These are phyloP conservation scores for Ziziphus jujuba DNA, from an alignment of 306 rosid species.

Conservation along the genomic window DNA sequence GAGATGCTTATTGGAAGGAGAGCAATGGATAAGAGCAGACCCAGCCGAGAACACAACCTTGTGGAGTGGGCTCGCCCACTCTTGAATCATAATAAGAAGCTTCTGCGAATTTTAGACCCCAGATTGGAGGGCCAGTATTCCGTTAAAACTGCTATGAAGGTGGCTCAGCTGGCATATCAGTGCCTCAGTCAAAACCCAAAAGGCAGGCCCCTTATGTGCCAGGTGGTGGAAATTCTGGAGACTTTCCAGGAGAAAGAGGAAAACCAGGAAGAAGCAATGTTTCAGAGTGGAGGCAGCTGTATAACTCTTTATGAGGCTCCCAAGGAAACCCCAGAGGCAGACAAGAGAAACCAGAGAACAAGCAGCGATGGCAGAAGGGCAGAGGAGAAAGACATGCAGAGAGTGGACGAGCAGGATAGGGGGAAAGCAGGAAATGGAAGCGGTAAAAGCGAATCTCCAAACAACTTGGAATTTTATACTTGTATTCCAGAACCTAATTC, in stretches of 20 bases:
- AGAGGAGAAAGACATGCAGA: neutral
- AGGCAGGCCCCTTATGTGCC: constrained; percentile 85
- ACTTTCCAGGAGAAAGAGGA: constrained; percentile 49
- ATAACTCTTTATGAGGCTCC: constrained; percentile 75
- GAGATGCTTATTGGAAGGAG: constrained; percentile 87
- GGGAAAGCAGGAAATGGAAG: constrained; percentile 31
- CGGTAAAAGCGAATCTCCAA: constrained; percentile 37
- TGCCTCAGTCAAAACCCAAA: constrained; percentile 95
- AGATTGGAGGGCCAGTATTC: constrained; percentile 84
- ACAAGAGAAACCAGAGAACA: constrained; percentile 11
- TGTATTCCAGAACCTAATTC: constrained; percentile 30
- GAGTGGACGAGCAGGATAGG: constrained; percentile 19
- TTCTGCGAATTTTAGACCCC: constrained; percentile 73
- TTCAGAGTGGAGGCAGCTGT: constrained; percentile 58
- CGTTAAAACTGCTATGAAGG: constrained; percentile 56
- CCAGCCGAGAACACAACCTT: constrained; percentile 86
- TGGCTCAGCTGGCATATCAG: constrained; percentile 71
- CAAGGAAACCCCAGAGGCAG: constrained; percentile 29
- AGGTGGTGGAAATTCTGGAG: constrained; percentile 75
- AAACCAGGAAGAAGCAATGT: constrained; percentile 49
- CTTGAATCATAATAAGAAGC: constrained; percentile 74
- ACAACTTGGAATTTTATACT: constrained; percentile 20
- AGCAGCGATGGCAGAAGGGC: constrained; percentile 11
- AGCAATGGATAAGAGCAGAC: constrained; percentile 91
- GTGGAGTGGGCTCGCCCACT: constrained; percentile 96